phyloP scores from a whole-genome alignment of 768 basidiomycete genomes.

The Neoboletus subvelutipes region DNA sequence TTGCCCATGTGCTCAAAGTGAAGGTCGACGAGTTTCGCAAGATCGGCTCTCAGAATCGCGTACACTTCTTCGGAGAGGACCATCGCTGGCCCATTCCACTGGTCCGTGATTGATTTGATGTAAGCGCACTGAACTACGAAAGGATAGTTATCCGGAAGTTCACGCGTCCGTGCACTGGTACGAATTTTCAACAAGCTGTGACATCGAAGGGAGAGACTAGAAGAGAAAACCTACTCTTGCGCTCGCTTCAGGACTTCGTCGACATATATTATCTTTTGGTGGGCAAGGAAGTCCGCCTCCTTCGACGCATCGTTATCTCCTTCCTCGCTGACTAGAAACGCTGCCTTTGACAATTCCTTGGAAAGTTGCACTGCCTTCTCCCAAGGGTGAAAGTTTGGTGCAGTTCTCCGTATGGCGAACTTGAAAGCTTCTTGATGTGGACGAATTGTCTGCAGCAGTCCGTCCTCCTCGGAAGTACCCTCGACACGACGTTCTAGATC shows the following conservation, averaged over 20 bases:
- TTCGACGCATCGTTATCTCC: constrained; percentile 12
- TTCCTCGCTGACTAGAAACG: constrained; percentile 45
- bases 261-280: constrained; percentile 39
- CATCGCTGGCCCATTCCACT: constrained; percentile 52
- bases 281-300: no score
- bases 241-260: constrained; percentile 52
- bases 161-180: constrained; percentile 63
- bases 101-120: constrained; percentile 42
- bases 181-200: not conserved
- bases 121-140: constrained; percentile 56
- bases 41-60: constrained; percentile 36
- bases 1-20: constrained; percentile 57
- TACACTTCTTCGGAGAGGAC: constrained; percentile 44
- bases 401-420: constrained; percentile 46
- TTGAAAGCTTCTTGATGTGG: constrained; percentile 50
- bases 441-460: constrained; percentile 56
- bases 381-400: constrained; percentile 60
- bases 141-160: constrained; percentile 66
- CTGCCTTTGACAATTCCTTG: constrained; percentile 6
- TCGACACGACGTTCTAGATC: constrained; percentile 48
- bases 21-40: constrained; percentile 41
- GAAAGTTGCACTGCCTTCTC: constrained; percentile 9
- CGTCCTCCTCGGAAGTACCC: constrained; percentile 51
- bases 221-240: constrained; percentile 39
- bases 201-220: not conserved